A percentile compares a stretch with the other conserved stretches of the same genome.
phyloP scores from a whole-genome alignment of 2,329 filamentous ascomycete species.

The Aureobasidium lini region DNA sequence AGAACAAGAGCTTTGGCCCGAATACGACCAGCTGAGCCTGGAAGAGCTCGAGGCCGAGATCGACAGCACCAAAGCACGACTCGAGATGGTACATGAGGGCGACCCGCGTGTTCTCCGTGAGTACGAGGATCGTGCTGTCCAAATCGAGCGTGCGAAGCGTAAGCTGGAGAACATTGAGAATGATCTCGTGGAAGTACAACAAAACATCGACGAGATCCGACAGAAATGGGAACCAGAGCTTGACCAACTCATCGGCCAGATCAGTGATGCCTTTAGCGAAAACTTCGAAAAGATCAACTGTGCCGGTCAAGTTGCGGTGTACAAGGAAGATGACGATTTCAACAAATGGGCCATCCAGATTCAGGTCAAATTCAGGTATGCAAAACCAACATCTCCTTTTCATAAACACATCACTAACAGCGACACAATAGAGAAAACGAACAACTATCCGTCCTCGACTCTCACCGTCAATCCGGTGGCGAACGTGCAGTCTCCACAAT shows the following conservation, averaged over 20 bases:
- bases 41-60: conserved; percentile 68
- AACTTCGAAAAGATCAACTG: conserved; percentile 94
- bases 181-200: conserved; percentile 49
- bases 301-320: conserved; percentile 78
- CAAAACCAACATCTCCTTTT: conserved; percentile 13
- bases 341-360: conserved; percentile 91
- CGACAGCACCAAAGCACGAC: conserved; percentile 61
- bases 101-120: conserved; percentile 69
- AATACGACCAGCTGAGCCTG: conserved; percentile 29
- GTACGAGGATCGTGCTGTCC: conserved; percentile 63
- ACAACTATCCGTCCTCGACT: conserved; percentile 73
- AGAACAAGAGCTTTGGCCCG: conserved; percentile 20
- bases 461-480: conserved; percentile 90
- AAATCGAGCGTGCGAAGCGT: conserved; percentile 59
- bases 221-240: conserved; percentile 75
- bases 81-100: conserved; percentile 73
- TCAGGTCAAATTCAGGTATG: conserved; percentile 85
- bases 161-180: conserved; percentile 50
- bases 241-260: conserved; percentile 67
- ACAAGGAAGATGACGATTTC: conserved; percentile 84
- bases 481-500: conserved; percentile 95
- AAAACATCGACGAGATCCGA: conserved; percentile 58
- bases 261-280: conserved; percentile 84
- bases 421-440: conserved; percentile 60
- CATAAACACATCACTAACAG: conserved; percentile 16